Percentiles rank a stretch among this genome's conserved stretches.
These are phyloP conservation scores for Stevia rebaudiana DNA, from an alignment of 140 eudicot species.

Conservation along the genomic window DNA sequence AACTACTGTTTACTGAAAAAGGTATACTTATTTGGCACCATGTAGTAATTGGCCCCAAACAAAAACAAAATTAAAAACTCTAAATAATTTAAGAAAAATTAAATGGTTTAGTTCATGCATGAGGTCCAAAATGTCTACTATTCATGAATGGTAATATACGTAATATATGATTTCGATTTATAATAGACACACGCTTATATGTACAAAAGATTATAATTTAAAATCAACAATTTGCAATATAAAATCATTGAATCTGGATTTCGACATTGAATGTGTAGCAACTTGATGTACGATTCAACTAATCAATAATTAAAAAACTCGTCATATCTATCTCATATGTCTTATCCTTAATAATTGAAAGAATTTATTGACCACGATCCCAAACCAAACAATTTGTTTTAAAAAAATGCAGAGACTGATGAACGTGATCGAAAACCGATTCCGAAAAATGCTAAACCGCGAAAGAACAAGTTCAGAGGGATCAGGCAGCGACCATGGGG, in stretches of 20 bases:
- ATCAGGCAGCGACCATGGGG: conserved; percentile 93
- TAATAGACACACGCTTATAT: not conserved
- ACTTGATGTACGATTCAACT: conserved; percentile 10
- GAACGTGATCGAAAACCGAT: conserved; percentile 2
- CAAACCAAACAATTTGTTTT: not conserved
- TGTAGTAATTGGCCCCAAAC: not conserved
- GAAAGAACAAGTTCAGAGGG: conserved; percentile 65
- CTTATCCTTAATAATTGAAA: not conserved
- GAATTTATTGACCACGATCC: not conserved
- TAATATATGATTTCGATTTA: not conserved
- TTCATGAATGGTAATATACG: not conserved
- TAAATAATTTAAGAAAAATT: not conserved
- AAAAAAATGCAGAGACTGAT: conserved; percentile 5
- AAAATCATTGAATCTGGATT: not conserved
- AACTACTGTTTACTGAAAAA: too few relatives aligned
- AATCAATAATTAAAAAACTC: not conserved
- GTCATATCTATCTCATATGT: not conserved
- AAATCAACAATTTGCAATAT: conserved; percentile 14
- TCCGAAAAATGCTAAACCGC: conserved; percentile 27
- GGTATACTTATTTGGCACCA: not conserved
- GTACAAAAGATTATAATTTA: not conserved
- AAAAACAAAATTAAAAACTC: not conserved
- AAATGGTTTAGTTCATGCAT: conserved; percentile 11
- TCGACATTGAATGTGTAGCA: conserved; percentile 18
- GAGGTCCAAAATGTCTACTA: conserved; percentile 4